Evolutionary conservation across 2,329 filamentous ascomycete genomes (phyloP), one percentile per base, ranked within the genome.

Genomic region (Ophiostoma sp.): DNA sequence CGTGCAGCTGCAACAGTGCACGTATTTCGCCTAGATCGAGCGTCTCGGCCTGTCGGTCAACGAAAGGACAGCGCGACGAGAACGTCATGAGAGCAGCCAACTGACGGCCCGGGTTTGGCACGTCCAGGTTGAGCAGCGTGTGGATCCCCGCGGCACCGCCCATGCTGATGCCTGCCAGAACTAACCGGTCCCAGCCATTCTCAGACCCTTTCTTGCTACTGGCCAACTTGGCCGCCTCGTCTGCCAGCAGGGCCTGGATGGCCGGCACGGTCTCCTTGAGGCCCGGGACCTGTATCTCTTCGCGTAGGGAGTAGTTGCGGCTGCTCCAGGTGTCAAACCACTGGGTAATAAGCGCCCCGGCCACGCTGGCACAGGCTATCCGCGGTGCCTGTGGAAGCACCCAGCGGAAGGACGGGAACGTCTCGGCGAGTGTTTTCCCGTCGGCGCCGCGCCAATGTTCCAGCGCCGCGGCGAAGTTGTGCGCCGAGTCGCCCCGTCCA

Each of bases 101-200:
- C 27, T 18, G 49, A 41, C 42, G 47, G 44, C 62, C 47, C 2
- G 52, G 14, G 5, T 52, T 55, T 0, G 70, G 70, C 27, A 71
- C 63, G 16, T 68, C 70, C 9, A 71, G 66, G 41, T 68, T 69
- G 62, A 69, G 45, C 49, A 69, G 41, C 16, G 38, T 44, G 67
- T 70, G 66, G 11, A 52, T 63, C 14, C 69, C 47, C 27, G 60
- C 47, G 0, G 81, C 79, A 2, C 76, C 80, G 52, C 81, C 81
- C 75, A 80, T 79, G 68, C 81, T 81, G 68, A 83, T 80, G 0
- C 82, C 81, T 1, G 78, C 79, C 1, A 83, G 73, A 5, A 83
- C 74, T 16, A 83, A 70, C 11, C 60, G 67, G 38, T 67, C 66
- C 5, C 69, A 68, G 6, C 60, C 73, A 73, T n/a, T 42, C 16